Evolutionary conservation across 2,329 filamentous ascomycete genomes (phyloP), one percentile per base, ranked within the genome.

Genomic region (Colletotrichum navitas): DNA sequence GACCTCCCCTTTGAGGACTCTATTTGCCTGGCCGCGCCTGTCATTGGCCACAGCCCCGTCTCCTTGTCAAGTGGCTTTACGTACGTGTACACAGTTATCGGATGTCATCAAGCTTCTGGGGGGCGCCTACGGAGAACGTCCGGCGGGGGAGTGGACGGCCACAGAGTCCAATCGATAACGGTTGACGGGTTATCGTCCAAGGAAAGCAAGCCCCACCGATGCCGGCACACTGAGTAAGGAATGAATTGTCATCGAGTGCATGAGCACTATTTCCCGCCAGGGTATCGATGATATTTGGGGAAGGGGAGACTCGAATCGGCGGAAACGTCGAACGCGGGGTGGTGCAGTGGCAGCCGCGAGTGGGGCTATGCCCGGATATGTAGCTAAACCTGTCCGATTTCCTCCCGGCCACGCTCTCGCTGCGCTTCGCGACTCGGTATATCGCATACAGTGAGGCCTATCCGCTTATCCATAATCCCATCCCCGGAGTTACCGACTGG

Each of bases 161-260:
- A 45, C 43, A 36, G 18, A n/a, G 32, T 12, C 41, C 43, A 43
- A 56, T 51, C 34, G 47, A 45, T 39, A 54, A 54, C 51, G 32
- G 52, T 29, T 26, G 41, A 41, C 41, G 52, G 26, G n/a, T 36
- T 29, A 29, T 51, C 39, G 59, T 51, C 60, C n/a, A 10, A 29
- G 32, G 43, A n/a, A 36, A 36, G 11, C 29, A 39, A 32, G 39
- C 49, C 49, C 61, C 49, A 26, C 61, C 61, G 26, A 34, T 24
- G 39, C 34, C n/a, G 47, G 36, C 49, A 43, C 18, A 41, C 54
- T 24, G 45, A 69, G 59, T 58, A 41, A 49, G 69, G 26, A 72
- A 72, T 51, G 32, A 72, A 24, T 59, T 55, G 39, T 55, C 69
- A 72, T 69, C 24, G 11, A 41, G 41, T 72, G 59, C 65, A 69